Base-by-base conservation (phyloP, 768 basidiomycete species). In the Gyrodon lividus region DNA sequence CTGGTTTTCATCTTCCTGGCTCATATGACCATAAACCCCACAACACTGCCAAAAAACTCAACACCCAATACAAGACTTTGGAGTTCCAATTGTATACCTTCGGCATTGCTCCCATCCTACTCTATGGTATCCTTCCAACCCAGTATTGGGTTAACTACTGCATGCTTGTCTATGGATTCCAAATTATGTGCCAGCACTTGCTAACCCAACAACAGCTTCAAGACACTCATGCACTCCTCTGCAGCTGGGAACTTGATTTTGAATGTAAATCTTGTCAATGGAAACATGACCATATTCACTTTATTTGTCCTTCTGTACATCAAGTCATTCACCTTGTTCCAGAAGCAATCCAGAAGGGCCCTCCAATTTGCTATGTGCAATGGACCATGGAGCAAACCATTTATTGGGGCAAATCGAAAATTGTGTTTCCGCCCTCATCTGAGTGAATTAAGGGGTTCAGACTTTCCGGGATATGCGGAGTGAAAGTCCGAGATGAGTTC, bases 311-410 rank as follows among this genome's bases (percentile, higher is more conserved):
- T 0, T 52, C 51, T 22, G 52, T 72, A 2, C 73, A 74, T 43
- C 52, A 57, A 7, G 31, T 63, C 3, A 8, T 46, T 2, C 73
- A 74, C 48, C 22, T 67, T 5, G 58, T 46, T 0, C 19, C 44
- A 10, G 53, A 54, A 17, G 19, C 44, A 0, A 12, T 54, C 13
- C 34, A 17, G 12, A 51, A 51, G 24, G 57, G 43, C 0, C 46
- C 39, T 0, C 22, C 39, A 0, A 48, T 51, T 4, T 51, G 54
- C 13, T 57, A 54, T n/a, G 43, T 65, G 1, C 69, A 72, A 26
- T 72, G 65, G 65, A 63, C 59, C 0, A 58, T 73, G 51, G 70
- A 71, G 34, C 20, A 52, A 0, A 62, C 59, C 0, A 67, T 70
- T n/a, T 62, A 67, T 52, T 70, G 9, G 69, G 64, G 0, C 41